Evolutionary conservation across 306 rosid species (phyloP), one percentile per base, ranked within the genome.

Genomic region (Trifolium repens): DNA sequence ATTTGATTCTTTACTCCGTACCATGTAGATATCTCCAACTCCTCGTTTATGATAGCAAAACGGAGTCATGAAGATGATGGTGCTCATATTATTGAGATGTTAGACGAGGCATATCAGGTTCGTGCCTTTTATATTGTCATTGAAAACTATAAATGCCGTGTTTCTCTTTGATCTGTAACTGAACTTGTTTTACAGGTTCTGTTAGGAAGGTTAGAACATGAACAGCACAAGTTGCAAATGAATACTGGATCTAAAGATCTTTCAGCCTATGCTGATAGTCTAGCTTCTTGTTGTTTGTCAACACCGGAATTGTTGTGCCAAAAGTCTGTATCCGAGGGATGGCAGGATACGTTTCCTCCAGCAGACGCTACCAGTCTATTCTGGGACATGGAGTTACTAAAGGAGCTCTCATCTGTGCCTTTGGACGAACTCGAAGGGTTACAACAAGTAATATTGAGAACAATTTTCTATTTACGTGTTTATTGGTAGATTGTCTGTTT

Each of bases 341-440:
- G 90, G 94, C 86, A 67, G 87, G 91, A 87, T 16, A 84, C 88
- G 0, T 83, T 84, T 73, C 87, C 87, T 63, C 80, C 90, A 2
- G 79, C 82, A 62, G 96, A 94, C 69, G 75, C 70, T 57, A 54
- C 89, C 44, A 90, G 98, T 81, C 73, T 91, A 65, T 84, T 79
- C 76, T 84, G 79, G 73, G 98, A 94, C 84, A 84, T 91, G 93
- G 79, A 77, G 81, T 75, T 91, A 62, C 86, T 94, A 26, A 82
- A 79, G 77, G 83, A 87, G 74, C 88, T 94, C 13, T 80, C 92
- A 59, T 85, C 88, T 52, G 70, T 83, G 64, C 83, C 77, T 80
- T 78, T 82, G 87, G 85, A 79, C 34, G 88, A 94, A 78, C 72
- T 44, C 6, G 71, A 80, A 24, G 81, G 69, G 14, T 79, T 75